Conservation (phyloP, 2,329 filamentous ascomycete species). For the Trichoderma citrinoviride region DNA sequence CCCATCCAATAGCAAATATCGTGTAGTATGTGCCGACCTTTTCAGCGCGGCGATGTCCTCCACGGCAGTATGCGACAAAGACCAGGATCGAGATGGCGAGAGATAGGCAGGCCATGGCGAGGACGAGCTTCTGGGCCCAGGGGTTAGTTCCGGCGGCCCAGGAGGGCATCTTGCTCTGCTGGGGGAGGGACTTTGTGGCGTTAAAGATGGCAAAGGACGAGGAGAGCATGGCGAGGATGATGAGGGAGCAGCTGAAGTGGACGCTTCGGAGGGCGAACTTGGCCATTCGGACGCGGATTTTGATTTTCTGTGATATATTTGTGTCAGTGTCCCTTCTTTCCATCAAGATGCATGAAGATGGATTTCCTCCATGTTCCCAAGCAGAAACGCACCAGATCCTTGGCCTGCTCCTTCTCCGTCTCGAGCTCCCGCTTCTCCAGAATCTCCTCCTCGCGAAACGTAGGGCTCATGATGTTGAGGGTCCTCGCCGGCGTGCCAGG, state of each 20-base stretch:
- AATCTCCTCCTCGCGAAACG: slow-evolving; percentile 82
- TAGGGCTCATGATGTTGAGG: slow-evolving; percentile 83
- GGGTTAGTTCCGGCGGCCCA: slow-evolving; percentile 72
- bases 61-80: slow-evolving; percentile 81
- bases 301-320: slow-evolving; percentile 68
- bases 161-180: slow-evolving; percentile 75
- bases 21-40: slow-evolving; percentile 96
- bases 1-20: slow-evolving; percentile 83
- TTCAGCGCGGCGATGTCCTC: slow-evolving; percentile 83
- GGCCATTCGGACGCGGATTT: slow-evolving; percentile 84
- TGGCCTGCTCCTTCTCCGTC: slow-evolving; percentile 83
- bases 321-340: not conserved
- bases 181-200: slow-evolving; percentile 70
- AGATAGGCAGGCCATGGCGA: slow-evolving; percentile 76
- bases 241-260: slow-evolving; percentile 95
- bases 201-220: slow-evolving; percentile 93
- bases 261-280: slow-evolving; percentile 94
- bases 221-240: slow-evolving; percentile 86
- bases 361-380: not conserved
- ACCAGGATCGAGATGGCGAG: slow-evolving; percentile 75
- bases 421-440: slow-evolving; percentile 79
- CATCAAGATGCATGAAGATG: no score
- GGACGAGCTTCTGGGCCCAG: slow-evolving; percentile 87
- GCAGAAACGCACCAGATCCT: slow-evolving; percentile 76
- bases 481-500: slow-evolving; percentile 76